Evolutionary conservation across 495 filamentous ascomycete genomes (phyloP).

Genomic region (Aspergillus incahuasiensis): DNA sequence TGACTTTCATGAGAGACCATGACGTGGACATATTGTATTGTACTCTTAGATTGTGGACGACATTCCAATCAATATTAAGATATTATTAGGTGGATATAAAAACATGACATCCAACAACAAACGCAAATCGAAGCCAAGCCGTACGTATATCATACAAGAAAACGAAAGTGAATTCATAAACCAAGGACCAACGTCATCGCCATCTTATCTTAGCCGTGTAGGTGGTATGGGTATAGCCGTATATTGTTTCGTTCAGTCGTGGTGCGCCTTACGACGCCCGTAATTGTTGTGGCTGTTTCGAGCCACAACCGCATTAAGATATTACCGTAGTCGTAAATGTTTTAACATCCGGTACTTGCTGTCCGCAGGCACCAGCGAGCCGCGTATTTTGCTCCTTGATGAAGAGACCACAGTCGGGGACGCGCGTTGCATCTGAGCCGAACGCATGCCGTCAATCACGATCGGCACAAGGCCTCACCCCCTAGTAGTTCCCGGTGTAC

Average conservation of each 20-base stretch:
- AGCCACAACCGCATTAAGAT: neutral
- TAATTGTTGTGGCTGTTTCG: neutral
- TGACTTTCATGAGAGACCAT: too few species aligned
- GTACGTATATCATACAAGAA: neutral
- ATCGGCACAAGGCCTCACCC: neutral
- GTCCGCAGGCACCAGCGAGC: neutral
- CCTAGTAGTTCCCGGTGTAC: slow-evolving; percentile 36
- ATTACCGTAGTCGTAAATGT: neutral
- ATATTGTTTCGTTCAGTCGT: neutral
- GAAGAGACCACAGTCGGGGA: neutral
- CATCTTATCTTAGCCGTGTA: too few species aligned
- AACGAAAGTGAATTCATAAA: neutral
- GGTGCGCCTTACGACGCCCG: neutral
- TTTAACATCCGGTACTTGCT: neutral
- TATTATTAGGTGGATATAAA: neutral
- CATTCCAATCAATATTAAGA: neutral
- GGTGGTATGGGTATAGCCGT: neutral
- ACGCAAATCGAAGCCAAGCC: neutral
- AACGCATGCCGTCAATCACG: neutral
- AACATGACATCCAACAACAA: neutral
- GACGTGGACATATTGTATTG: too few species aligned
- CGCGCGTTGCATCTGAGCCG: neutral
- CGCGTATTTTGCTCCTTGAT: neutral
- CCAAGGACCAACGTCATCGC: too few species aligned
- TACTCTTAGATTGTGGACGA: neutral